Conservation (phyloP, 2,329 filamentous ascomycete genomes). For the Fusarium domesticum region DNA sequence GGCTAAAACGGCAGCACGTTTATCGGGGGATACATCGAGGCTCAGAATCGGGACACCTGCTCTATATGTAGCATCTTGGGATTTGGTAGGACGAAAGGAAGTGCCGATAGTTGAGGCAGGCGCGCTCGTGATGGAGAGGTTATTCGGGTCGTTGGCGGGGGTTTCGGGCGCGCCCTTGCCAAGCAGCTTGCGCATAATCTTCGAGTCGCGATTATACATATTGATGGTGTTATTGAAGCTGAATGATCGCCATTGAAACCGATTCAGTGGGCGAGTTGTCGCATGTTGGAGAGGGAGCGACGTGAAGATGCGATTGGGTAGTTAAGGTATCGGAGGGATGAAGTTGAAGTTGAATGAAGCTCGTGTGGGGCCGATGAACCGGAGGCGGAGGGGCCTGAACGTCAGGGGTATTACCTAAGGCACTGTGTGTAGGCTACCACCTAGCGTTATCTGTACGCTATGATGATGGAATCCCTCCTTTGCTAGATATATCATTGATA, state of each 20-base stretch:
- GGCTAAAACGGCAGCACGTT: conserved; percentile 53
- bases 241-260: conserved; percentile 34
- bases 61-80: conserved; percentile 54
- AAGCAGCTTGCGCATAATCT: conserved; percentile 60
- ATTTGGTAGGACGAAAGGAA: conserved; percentile 50
- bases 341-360: conserved; percentile 7
- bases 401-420: too few species aligned
- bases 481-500: too few species aligned
- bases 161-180: conserved; percentile 51
- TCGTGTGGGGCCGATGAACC: conserved; percentile 17
- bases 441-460: too few species aligned
- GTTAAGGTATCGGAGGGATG: conserved; percentile 7
- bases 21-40: conserved; percentile 57
- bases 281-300: conserved; percentile 13
- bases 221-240: conserved; percentile 27
- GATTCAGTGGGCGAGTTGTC: conserved; percentile 13
- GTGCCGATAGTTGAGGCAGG: conserved; percentile 35
- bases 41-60: conserved; percentile 54
- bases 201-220: conserved; percentile 54
- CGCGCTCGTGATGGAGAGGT: conserved; percentile 45
- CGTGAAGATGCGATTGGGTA: background rate
- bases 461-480: too few species aligned
- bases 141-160: conserved; percentile 38
- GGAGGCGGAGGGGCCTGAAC: background rate
- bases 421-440: too few species aligned